These are phyloP conservation scores for Triangularia verruculosa DNA, from an alignment of 2,329 filamentous ascomycete species.

Conservation along the genomic window DNA sequence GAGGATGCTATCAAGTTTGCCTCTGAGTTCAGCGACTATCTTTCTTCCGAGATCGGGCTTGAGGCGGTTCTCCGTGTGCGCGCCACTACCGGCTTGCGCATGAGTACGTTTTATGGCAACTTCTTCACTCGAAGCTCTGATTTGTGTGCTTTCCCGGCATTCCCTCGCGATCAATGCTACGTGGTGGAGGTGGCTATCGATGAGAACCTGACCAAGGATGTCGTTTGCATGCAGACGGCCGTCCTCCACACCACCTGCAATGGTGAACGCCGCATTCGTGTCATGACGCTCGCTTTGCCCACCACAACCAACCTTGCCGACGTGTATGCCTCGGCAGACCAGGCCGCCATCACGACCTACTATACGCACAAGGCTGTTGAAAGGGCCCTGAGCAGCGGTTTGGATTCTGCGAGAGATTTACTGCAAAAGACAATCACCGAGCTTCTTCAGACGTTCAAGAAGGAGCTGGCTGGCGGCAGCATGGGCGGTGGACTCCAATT, in stretches of 20 bases:
- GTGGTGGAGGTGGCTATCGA: conserved; percentile 98
- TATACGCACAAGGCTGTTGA: conserved; percentile 98
- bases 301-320: conserved; percentile 89
- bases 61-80: conserved; percentile 95
- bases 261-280: conserved; percentile 89
- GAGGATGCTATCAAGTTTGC: conserved; percentile 99
- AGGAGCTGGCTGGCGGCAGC: conserved; percentile 92
- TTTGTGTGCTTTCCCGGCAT: conserved; percentile 95
- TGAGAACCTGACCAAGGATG: conserved; percentile 85
- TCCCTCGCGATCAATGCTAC: conserved; percentile 95
- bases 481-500: conserved; percentile 94
- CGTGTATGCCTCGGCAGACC: conserved; percentile 91
- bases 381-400: conserved; percentile 75
- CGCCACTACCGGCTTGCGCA: conserved; percentile 88
- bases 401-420: conserved; percentile 88
- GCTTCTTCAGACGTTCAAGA: conserved; percentile 91
- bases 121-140: conserved; percentile 99
- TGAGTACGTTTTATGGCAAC: conserved; percentile 98
- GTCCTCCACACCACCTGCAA: conserved; percentile 98
- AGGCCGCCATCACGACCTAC: conserved; percentile 87
- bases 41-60: conserved; percentile 94
- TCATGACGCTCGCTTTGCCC: conserved; percentile 87
- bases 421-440: conserved; percentile 90
- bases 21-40: conserved; percentile 90
- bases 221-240: conserved; percentile 89